Evolutionary conservation across 371 early-diverging fungal genomes (phyloP), one percentile per base, ranked within the genome.

Genomic region (Batrachochytrium dendrobatidis): DNA sequence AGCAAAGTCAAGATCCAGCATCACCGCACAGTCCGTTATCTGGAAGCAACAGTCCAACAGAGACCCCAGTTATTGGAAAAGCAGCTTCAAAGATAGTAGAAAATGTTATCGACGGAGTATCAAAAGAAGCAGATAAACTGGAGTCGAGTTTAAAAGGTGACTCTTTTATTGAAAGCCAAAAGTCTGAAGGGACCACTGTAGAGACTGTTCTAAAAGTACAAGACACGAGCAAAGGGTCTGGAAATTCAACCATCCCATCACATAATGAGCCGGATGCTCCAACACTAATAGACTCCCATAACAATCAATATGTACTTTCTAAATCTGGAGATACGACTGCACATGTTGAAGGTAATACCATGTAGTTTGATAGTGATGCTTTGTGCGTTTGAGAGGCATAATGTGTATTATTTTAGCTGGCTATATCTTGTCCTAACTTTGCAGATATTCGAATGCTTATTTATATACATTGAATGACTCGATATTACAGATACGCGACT

Each of bases 391-490:
- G 12, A 24, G 17, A 26, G 20, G 50, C 12, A 49, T 24, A 12
- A 12, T 26, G 24, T 8, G 12, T 12, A 49, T 12, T n/a, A 24
- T 7, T n/a, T 49, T 49, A 22, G 50, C 50, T 12, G 35, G 80
- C 74, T 22, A 75, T 72, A 39, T n/a, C n/a, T n/a, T n/a, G n/a
- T n/a, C n/a, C n/a, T n/a, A n/a, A n/a, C 79, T 82, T 60, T 74
- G 80, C 55, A 82, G 82, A 60, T 72, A 81, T 34, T 64, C 81
- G 68, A 72, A n/a, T n/a, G n/a, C n/a, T n/a, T n/a, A n/a, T 26
- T 17, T 52, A 28, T 30, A n/a, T 33, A 26, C 35, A 64, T 33
- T 5, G 8, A 17, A 10, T 39, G 26, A 50, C 34, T 12, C 17
- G 22, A 6, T 4, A 30, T 25, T 30, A 5, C 46, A 76, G 83